Conservation (phyloP, 371 early-diverging fungal genomes). For the Zopfochytrium polystomum region DNA sequence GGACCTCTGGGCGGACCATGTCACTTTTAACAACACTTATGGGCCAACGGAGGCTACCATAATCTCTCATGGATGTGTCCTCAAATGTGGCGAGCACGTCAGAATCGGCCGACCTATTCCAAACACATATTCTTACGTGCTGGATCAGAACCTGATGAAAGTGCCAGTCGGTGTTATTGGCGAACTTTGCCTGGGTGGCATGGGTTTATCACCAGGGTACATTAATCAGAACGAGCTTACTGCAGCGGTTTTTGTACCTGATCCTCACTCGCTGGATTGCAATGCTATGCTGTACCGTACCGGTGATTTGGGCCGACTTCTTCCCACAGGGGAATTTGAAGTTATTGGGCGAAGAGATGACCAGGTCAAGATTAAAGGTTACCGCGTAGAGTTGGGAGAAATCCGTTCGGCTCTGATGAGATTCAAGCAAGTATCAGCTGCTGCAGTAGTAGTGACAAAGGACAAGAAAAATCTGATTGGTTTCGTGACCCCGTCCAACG, state of each 20-base stretch:
- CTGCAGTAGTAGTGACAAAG: constrained; percentile 20
- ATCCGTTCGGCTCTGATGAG: constrained; percentile 6
- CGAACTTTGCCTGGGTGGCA: constrained; percentile 17
- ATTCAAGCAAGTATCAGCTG: neutral
- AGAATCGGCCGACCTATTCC: constrained; percentile 1
- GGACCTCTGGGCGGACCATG: constrained; percentile 20
- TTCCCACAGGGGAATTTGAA: constrained; percentile 27
- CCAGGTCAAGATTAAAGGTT: constrained; percentile 44
- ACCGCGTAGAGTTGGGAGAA: constrained; percentile 24
- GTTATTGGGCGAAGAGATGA: constrained; percentile 36
- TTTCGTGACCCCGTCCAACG: constrained; percentile 24
- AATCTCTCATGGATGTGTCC: too few relatives aligned
- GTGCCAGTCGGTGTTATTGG: constrained; percentile 21
- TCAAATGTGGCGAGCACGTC: too few relatives aligned
- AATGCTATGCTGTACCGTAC: too few relatives aligned
- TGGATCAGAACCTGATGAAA: constrained; percentile 1
- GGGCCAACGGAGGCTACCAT: too few relatives aligned
- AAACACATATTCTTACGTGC: constrained; percentile 9
- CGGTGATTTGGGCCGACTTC: constrained; percentile 30
- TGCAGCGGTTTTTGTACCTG: too few relatives aligned
- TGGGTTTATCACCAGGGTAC: constrained; percentile 11
- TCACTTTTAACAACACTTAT: constrained; percentile 25
- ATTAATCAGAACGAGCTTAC: too few relatives aligned
- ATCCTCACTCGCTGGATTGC: too few relatives aligned
- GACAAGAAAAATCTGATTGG: constrained; percentile 17